Evolutionary conservation across 495 filamentous ascomycete genomes (phyloP).

Genomic region (Penicillium simplicissimum): DNA sequence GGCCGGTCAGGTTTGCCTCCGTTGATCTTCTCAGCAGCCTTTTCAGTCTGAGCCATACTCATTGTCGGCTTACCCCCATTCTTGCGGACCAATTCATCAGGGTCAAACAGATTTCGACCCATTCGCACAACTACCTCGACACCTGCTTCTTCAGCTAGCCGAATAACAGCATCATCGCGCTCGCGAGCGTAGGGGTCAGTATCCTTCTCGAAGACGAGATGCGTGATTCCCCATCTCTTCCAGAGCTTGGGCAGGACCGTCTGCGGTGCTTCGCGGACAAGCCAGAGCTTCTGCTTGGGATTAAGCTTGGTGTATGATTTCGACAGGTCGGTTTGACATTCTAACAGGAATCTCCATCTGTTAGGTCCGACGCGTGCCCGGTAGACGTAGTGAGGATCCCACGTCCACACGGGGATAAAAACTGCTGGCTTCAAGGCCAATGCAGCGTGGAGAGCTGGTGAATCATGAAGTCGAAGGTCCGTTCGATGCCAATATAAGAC

Average conservation of each 20-base stretch:
- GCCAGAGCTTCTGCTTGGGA: slow-evolving; percentile 62
- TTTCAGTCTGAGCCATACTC: slow-evolving; percentile 64
- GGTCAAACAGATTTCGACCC: slow-evolving; percentile 67
- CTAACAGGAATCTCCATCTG: slow-evolving; percentile 67
- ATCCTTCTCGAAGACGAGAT: slow-evolving; percentile 74
- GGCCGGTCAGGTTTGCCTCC: slow-evolving; percentile 54
- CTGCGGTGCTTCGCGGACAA: slow-evolving; percentile 67
- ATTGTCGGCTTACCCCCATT: slow-evolving; percentile 68
- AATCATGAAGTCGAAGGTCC: slow-evolving; percentile 71
- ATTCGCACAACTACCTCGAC: slow-evolving; percentile 60
- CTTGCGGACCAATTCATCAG: slow-evolving; percentile 61
- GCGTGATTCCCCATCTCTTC: slow-evolving; percentile 65
- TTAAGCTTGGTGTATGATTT: slow-evolving; percentile 61
- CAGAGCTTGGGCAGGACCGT: slow-evolving; percentile 67
- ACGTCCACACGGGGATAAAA: slow-evolving; percentile 68
- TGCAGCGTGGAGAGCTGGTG: slow-evolving; percentile 64
- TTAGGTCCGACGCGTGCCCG: slow-evolving; percentile 63
- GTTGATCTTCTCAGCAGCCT: slow-evolving; percentile 44
- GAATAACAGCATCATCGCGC: slow-evolving; percentile 55
- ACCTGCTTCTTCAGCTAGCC: slow-evolving; percentile 58
- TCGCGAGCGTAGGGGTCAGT: slow-evolving; percentile 67
- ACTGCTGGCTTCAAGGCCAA: slow-evolving; percentile 60
- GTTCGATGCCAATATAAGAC: slow-evolving; percentile 79
- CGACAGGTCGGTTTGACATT: slow-evolving; percentile 66
- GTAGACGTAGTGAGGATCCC: slow-evolving; percentile 76